Conservation (phyloP, 352 stramenopile genomes). For the Albugo candida region DNA sequence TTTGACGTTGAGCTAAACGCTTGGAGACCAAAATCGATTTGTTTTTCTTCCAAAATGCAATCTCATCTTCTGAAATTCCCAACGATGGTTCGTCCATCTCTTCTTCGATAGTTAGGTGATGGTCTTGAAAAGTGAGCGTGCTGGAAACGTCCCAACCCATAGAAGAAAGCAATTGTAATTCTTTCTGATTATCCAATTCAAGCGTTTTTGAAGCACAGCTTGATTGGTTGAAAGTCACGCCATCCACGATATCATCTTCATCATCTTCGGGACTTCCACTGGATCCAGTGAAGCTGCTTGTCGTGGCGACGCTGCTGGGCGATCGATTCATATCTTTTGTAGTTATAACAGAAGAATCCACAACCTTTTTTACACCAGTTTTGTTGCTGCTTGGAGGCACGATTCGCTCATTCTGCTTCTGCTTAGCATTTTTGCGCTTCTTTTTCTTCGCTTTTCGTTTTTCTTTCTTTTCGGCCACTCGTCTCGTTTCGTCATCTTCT, state of each 20-base stretch:
- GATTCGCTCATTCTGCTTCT: conserved; percentile 4
- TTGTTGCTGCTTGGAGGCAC: not conserved
- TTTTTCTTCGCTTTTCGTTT: conserved; percentile 83
- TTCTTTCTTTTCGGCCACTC: conserved; percentile 68
- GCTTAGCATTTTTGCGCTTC: conserved; percentile 62
- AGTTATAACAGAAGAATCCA: too few species aligned
- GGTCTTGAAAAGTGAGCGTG: not conserved
- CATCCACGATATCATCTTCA: conserved; percentile 3
- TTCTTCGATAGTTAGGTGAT: conserved; percentile 12
- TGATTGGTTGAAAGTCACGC: conserved; percentile 1
- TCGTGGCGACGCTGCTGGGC: not conserved
- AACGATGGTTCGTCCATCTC: conserved; percentile 62
- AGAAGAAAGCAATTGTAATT: conserved; percentile 60
- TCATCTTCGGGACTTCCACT: conserved; percentile 6
- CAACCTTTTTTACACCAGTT: not conserved
- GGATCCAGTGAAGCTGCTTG: not conserved
- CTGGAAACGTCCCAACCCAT: conserved; percentile 47
- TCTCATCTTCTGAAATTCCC: conserved; percentile 68
- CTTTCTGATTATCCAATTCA: conserved; percentile 37
- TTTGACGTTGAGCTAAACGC: conserved; percentile 58
- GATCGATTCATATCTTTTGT: too few species aligned
- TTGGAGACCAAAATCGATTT: conserved; percentile 46
- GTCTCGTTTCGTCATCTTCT: conserved; percentile 60
- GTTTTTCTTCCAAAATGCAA: conserved; percentile 76
- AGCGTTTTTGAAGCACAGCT: not conserved